Evolutionary conservation across 345 rosid genomes (phyloP).

Genomic region (Trapa bicornis): DNA sequence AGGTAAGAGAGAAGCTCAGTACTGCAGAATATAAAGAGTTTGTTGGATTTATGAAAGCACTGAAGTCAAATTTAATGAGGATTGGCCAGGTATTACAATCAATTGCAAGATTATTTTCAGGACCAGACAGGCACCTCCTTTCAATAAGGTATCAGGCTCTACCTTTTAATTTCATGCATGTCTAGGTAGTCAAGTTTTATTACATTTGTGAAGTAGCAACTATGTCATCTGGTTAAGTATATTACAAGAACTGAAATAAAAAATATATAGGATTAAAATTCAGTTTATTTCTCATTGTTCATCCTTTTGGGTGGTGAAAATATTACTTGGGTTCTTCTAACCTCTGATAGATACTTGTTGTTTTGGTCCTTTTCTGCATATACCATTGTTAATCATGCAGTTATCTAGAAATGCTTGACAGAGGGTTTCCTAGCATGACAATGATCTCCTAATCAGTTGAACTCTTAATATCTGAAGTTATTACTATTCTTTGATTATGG

Average conservation of each 20-base stretch:
- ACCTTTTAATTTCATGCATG: background rate
- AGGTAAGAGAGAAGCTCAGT: constrained; percentile 68
- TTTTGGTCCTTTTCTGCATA: background rate
- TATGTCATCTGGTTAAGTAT: background rate
- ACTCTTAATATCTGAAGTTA: background rate
- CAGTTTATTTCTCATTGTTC: background rate
- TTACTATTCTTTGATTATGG: background rate
- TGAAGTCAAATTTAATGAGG: constrained; percentile 66
- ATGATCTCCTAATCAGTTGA: background rate
- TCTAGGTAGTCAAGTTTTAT: background rate
- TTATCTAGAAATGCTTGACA: no score
- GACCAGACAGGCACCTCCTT: constrained; percentile 54
- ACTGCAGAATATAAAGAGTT: constrained; percentile 69
- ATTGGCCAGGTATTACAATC: constrained; percentile 45
- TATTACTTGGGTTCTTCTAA: background rate
- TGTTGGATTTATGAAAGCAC: constrained; percentile 69
- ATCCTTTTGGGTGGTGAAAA: background rate
- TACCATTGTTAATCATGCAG: no score
- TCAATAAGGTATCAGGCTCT: constrained; percentile 41
- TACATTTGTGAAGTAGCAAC: background rate
- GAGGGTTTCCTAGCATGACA: background rate
- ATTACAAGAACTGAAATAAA: background rate
- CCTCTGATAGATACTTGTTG: background rate
- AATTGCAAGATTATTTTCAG: constrained; percentile 54
- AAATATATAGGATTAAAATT: background rate